phyloP scores from a whole-genome alignment of 2,329 filamentous ascomycete species.

The Alternaria rosae region DNA sequence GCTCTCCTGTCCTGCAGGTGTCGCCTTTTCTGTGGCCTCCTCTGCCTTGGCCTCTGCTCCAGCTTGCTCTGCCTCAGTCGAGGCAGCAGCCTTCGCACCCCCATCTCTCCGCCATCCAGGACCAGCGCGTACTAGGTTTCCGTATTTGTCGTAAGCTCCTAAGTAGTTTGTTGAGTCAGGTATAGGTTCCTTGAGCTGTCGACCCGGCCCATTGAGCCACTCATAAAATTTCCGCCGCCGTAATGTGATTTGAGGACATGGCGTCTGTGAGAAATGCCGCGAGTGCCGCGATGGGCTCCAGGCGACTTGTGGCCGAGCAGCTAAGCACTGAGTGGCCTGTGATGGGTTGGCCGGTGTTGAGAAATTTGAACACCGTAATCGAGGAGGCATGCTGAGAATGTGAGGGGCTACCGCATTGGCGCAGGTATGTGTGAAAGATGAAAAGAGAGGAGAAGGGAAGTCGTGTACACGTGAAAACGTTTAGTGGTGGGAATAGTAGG shows the following conservation, averaged over 20 bases:
- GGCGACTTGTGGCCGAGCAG: conserved; percentile 33
- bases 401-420: conserved; percentile 41
- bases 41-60: conserved; percentile 21
- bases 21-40: conserved; percentile 32
- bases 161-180: conserved; percentile 63
- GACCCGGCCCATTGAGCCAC: conserved; percentile 66
- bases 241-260: conserved; percentile 54
- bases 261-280: conserved; percentile 48
- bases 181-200: conserved; percentile 57
- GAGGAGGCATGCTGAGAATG: conserved; percentile 41
- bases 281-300: conserved; percentile 31
- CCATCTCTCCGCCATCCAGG: conserved; percentile 29
- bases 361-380: conserved; percentile 42
- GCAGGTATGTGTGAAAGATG: conserved; percentile 6
- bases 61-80: conserved; percentile 9
- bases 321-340: conserved; percentile 25
- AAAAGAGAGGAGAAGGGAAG: conserved; percentile 9
- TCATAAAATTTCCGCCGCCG: conserved; percentile 64
- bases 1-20: conserved; percentile 38
- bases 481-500: conserved; percentile 6
- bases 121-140: conserved; percentile 55
- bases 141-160: conserved; percentile 60
- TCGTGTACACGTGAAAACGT: conserved; percentile 16
- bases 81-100: conserved; percentile 25
- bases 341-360: conserved; percentile 28